Evolutionary conservation across 306 rosid genomes (phyloP).

Genomic region (Datisca glomerata): DNA sequence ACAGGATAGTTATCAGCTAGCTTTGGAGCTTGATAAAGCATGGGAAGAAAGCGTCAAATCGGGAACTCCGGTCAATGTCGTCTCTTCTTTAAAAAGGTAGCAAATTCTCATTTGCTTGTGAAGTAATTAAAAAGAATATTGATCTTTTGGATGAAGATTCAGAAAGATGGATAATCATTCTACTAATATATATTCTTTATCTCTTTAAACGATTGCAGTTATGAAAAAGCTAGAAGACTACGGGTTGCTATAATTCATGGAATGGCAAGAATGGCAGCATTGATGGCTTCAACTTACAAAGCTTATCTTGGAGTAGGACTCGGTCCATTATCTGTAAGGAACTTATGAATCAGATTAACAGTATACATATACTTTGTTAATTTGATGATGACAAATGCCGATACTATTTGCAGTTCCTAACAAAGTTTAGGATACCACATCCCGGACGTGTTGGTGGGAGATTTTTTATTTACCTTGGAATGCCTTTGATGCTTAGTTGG

Average conservation of each 20-base stretch:
- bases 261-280: conserved; percentile 98
- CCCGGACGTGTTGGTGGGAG: conserved; percentile 94
- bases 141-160: neutral
- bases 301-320: conserved; percentile 91
- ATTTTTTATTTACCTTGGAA: conserved; percentile 53
- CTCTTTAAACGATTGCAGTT: conserved; percentile 25
- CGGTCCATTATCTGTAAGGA: conserved; percentile 75
- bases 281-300: conserved; percentile 90
- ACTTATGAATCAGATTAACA: too few relatives aligned
- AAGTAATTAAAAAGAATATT: conserved; percentile 7
- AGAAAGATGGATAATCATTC: conserved; percentile 4
- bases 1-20: conserved; percentile 93
- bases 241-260: conserved; percentile 80
- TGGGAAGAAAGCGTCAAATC: conserved; percentile 41
- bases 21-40: conserved; percentile 60
- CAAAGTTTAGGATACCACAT: conserved; percentile 82
- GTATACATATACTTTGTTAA: too few relatives aligned
- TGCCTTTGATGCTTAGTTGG: conserved; percentile 95
- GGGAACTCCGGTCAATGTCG: conserved; percentile 49
- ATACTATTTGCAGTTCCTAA: conserved; percentile 52
- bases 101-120: neutral
- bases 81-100: conserved; percentile 64
- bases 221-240: conserved; percentile 59
- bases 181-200: neutral
- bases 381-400: neutral